Conservation (phyloP, 108 stramenopile species). For the Nitzschia sp. region DNA sequence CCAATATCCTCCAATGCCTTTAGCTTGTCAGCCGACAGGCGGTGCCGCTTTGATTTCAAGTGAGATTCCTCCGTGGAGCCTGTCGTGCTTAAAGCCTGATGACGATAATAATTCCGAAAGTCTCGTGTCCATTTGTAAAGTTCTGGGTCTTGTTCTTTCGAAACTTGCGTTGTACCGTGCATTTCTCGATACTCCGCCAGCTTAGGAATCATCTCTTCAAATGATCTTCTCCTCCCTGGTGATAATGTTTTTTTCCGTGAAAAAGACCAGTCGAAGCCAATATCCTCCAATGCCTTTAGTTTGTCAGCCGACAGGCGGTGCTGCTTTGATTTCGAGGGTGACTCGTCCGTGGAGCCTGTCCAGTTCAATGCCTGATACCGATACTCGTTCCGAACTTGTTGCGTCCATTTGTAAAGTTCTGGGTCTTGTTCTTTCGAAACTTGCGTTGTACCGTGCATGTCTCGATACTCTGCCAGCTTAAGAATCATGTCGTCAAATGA, state of each 20-base stretch:
- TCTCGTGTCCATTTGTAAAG: constrained; percentile 27
- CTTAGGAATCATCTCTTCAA: constrained; percentile 22
- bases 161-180: constrained; percentile 39
- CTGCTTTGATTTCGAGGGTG: not conserved
- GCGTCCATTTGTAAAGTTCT: constrained; percentile 34
- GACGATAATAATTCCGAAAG: constrained; percentile 36
- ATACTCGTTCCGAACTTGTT: constrained; percentile 38
- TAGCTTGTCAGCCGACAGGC: constrained; percentile 36
- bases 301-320: constrained; percentile 34
- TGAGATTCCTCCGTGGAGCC: not conserved
- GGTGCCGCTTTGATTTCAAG: not conserved
- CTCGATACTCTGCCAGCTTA: constrained; percentile 27
- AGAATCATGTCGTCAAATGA: constrained; percentile 32
- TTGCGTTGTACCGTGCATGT: constrained; percentile 31
- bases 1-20: constrained; percentile 25
- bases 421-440: constrained; percentile 33
- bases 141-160: constrained; percentile 33
- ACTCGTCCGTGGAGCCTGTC: not conserved
- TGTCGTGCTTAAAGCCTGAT: constrained; percentile 14
- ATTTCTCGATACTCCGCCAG: constrained; percentile 28
- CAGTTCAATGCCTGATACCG: constrained; percentile 13
- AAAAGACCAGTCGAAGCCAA: constrained; percentile 25
- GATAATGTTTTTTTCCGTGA: constrained; percentile 14
- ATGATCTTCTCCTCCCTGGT: too few species aligned
- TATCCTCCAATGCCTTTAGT: constrained; percentile 23